Evolutionary conservation across 495 filamentous ascomycete genomes (phyloP), one percentile per base, ranked within the genome.

Genomic region (Neurospora hispaniola): DNA sequence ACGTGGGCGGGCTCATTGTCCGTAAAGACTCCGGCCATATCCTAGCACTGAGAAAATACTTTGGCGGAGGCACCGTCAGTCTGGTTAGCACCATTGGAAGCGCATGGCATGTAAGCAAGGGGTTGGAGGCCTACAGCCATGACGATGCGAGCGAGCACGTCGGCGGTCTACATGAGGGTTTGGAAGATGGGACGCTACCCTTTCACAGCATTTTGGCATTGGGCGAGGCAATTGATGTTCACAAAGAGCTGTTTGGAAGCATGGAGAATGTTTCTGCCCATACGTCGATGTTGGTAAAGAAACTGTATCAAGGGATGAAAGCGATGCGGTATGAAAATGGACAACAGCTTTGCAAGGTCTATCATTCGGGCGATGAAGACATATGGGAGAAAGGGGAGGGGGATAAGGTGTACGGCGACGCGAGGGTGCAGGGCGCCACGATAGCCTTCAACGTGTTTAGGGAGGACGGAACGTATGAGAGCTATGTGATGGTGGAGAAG

Each of bases 141-240:
- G 27, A 59, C 14, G 42, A 38, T 4, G 69, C 23, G 1, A 23
- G 40, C 38, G 71, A 59, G 42, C 68, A 69, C 75, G 59, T 3
- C 6, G 72, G 68, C 11, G 71, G 71, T 12, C 39, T 93, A 4
- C 91, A 93, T 73, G 89, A 92, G 62, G 84, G 83, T 23, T 84
- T 94, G 2, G 92, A 94, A 75, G 92, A 95, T 79, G 92, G 92
- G 4, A 94, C 92, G 8, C 78, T 92, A 7, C 90, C 91, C n/a
- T 92, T 93, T 75, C 92, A 93, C 79, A 90, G 82, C 75, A 93
- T 94, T 74, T 78, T 93, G 38, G 91, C 90, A 1, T 85, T 95
- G 11, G 89, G 88, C 1, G 85, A 86, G 76, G 92, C 91, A 5
- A 87, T 95, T 39, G 84, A 87, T n/a, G 84, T 88, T 3, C 92